Evolutionary conservation across 2,329 filamentous ascomycete species (phyloP).

Genomic region (Drechslera avenae): DNA sequence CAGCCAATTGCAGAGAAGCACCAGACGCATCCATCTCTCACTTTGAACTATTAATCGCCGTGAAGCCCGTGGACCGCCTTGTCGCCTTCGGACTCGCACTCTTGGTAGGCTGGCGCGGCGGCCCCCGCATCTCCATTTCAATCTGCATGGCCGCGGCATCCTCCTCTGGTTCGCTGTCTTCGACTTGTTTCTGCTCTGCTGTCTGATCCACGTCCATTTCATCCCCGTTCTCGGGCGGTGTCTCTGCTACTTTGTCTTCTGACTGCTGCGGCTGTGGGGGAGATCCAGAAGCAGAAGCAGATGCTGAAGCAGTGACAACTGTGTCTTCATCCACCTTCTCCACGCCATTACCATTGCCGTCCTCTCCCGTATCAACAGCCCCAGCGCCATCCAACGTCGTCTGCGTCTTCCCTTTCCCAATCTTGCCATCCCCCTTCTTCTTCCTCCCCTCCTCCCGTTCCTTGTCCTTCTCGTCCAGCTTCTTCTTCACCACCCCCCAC

Average conservation of each 20-base stretch:
- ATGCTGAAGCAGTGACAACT: background rate
- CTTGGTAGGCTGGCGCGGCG: slow-evolving; percentile 14
- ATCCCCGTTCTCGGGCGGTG: slow-evolving; percentile 8
- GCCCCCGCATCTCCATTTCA: slow-evolving; percentile 49
- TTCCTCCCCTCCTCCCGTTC: slow-evolving; percentile 10
- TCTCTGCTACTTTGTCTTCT: background rate
- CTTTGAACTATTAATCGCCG: slow-evolving; percentile 40
- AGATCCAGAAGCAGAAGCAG: background rate
- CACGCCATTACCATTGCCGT: background rate
- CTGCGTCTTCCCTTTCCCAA: slow-evolving; percentile 5
- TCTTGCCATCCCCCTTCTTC: slow-evolving; percentile 9
- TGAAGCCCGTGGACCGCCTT: slow-evolving; percentile 36
- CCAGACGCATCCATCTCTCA: background rate
- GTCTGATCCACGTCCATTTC: slow-evolving; percentile 18
- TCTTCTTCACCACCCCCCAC: slow-evolving; percentile 77
- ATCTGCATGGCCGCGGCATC: slow-evolving; percentile 46
- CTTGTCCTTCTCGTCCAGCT: slow-evolving; percentile 50
- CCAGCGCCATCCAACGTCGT: slow-evolving; percentile 1
- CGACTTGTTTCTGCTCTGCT: slow-evolving; percentile 8
- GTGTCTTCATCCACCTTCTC: background rate
- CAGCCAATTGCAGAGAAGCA: no score
- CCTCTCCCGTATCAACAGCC: slow-evolving; percentile 3
- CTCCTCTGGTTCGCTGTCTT: slow-evolving; percentile 34
- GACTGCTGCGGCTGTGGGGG: background rate
- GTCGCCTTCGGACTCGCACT: slow-evolving; percentile 14